Conservation (phyloP, 768 basidiomycete species). For the Amanita pseudoporphyria region DNA sequence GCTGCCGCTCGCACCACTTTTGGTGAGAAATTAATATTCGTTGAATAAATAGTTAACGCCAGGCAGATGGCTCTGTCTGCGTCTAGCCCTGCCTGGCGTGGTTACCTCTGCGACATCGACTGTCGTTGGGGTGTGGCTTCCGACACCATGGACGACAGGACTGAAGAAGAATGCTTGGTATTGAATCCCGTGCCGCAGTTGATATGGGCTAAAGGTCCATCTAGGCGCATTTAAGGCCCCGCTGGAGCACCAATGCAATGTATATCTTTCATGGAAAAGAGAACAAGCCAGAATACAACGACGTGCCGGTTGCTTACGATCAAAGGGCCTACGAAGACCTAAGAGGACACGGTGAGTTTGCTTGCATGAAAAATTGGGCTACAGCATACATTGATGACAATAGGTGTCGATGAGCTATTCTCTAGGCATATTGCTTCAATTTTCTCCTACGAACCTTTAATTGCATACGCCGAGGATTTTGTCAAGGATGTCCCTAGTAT, state of each 20-base stretch:
- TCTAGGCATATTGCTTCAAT: slow-evolving; percentile 5
- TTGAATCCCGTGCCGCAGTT: not conserved
- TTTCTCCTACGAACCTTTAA: slow-evolving; percentile 4
- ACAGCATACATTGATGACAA: not conserved
- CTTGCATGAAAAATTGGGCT: not conserved
- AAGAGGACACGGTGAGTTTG: slow-evolving; percentile 4
- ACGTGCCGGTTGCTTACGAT: slow-evolving; percentile 2
- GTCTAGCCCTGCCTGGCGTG: slow-evolving; percentile 9
- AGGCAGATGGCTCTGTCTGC: slow-evolving; percentile 9
- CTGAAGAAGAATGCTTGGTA: slow-evolving; percentile 1
- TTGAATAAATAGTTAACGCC: not conserved
- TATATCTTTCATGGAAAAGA: not conserved
- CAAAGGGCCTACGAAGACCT: not conserved
- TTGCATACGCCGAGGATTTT: slow-evolving; percentile 2
- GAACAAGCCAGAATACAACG: slow-evolving; percentile 8
- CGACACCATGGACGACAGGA: slow-evolving; percentile 4
- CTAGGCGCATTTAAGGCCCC: slow-evolving; percentile 4
- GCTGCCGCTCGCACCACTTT: slow-evolving; percentile 5
- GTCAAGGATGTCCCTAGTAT: not conserved
- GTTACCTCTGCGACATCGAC: slow-evolving; percentile 7
- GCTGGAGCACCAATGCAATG: slow-evolving; percentile 5
- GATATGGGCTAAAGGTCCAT: not conserved
- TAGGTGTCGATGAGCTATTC: slow-evolving; percentile 8
- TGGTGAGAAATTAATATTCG: not conserved
- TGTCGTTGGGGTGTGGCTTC: slow-evolving; percentile 6